Base-by-base conservation (phyloP, 2,329 filamentous ascomycete genomes). In the Triangularia setosa region DNA sequence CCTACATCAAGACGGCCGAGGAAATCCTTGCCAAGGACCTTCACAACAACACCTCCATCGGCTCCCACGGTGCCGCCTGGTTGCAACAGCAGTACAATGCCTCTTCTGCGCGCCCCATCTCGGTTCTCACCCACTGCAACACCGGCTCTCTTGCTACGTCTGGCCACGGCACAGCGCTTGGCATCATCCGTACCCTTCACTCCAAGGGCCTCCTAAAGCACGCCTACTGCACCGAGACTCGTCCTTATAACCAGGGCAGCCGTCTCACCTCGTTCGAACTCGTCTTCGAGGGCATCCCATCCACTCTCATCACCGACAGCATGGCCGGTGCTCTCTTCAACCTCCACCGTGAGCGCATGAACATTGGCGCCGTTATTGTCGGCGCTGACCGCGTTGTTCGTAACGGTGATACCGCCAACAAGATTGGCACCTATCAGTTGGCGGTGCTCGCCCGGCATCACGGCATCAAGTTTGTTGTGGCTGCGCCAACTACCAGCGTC, bases 361-460 rank as follows among this genome's bases (percentile, higher is more conserved):
- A 89, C 72, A 91, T 99, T 65, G 85, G 87, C 5, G 94, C 93
- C 5, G 91, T 99, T 60, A 89, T 99, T 28, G 95, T 99, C 0
- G 95, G 95, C 27, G 95, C 95, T 2, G 95, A 99, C 76, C 87
- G 95, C 63, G 95, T 99, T 14, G 95, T 94, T 30, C 91, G 93
- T 59, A 99, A 99, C 72, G 95, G 95, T 28, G 95, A 99, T 78
- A 98, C 95, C 0, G 95, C 95, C 63, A 99, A 99, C 81, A 99
- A 99, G 81, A 96, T 99, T 67, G 95, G 95, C 60, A 99, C 95
- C 0, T 98, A 99, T 75, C 85, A 89, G 62, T 84, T 99, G 3
- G 93, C 95, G 3, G 93, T 98, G n/a, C 83, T 97, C 28, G 95
- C 95, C 23, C 88, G 85, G 69, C 83, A 93, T 73, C 95, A 99